These are phyloP conservation scores for Botryosphaeria dothidea DNA, from an alignment of 2,329 filamentous ascomycete species.

Conservation along the genomic window DNA sequence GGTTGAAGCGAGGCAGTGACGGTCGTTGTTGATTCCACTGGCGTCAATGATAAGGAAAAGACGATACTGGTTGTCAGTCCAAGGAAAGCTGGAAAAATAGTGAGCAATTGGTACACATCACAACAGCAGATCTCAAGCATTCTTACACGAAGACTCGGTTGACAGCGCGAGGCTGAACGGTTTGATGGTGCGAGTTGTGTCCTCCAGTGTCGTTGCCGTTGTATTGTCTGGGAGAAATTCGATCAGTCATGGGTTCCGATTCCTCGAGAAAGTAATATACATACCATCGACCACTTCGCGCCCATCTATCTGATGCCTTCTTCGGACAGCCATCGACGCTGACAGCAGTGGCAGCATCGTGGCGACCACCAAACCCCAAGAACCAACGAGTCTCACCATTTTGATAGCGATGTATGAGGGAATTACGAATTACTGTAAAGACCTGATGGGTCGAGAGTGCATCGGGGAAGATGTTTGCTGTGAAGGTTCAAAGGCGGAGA, in stretches of 20 bases:
- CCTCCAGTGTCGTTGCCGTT: neutral
- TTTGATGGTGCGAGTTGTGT: neutral
- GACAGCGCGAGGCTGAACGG: neutral
- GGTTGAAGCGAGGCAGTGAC: neutral
- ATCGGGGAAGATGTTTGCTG: neutral
- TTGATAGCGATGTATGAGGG: neutral
- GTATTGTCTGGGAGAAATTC: neutral
- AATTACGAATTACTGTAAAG: neutral
- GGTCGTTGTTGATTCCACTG: neutral
- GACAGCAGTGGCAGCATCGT: neutral
- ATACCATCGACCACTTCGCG: neutral
- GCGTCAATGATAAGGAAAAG: neutral
- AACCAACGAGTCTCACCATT: neutral
- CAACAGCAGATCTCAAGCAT: too few species aligned
- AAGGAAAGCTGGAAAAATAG: neutral
- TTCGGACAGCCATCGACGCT: neutral
- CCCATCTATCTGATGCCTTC: neutral
- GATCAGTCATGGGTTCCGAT: neutral
- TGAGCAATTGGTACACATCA: too few species aligned
- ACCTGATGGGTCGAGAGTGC: neutral
- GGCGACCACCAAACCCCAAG: neutral
- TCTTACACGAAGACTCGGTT: neutral
- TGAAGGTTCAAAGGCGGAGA: neutral
- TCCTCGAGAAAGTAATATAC: neutral
- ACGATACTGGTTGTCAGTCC: neutral